Percentiles rank a stretch among this genome's conserved stretches.
phyloP scores from a whole-genome alignment of 345 rosid species.

The Luvunga scandens region DNA sequence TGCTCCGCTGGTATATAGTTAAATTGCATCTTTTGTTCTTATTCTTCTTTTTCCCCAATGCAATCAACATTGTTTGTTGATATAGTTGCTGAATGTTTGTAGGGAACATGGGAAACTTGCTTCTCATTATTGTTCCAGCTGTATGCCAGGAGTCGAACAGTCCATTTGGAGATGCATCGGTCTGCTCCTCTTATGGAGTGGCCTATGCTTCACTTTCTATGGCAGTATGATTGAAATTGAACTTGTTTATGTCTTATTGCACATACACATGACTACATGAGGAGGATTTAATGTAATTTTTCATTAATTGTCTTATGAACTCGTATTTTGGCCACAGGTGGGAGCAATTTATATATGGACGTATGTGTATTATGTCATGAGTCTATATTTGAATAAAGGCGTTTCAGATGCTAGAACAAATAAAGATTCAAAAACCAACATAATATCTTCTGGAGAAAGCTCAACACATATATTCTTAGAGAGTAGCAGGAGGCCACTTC shows the following conservation, averaged over 20 bases:
- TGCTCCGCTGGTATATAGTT: conserved; percentile 42
- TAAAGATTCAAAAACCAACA: neutral
- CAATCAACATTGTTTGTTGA: neutral
- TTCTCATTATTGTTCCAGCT: conserved; percentile 46
- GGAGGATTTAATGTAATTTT: neutral
- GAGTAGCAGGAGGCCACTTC: conserved; percentile 18
- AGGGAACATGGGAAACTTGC: conserved; percentile 56
- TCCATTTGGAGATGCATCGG: conserved; percentile 47
- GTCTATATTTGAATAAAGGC: conserved; percentile 14
- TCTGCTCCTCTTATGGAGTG: conserved; percentile 33
- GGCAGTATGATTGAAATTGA: conserved; percentile 34
- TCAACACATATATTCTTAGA: conserved; percentile 12
- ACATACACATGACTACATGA: too few relatives aligned
- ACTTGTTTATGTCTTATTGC: too few relatives aligned
- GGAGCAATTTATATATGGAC: conserved; percentile 39
- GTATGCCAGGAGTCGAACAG: conserved; percentile 46
- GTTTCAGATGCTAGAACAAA: neutral
- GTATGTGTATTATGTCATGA: conserved; percentile 35
- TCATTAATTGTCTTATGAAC: neutral
- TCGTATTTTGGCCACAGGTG: conserved; percentile 20
- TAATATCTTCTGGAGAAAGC: conserved; percentile 5
- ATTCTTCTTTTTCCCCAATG: neutral
- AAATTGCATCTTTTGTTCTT: neutral
- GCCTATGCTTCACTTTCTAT: conserved; percentile 53
- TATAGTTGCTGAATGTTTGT: neutral